Evolutionary conservation across 208 protist genomes (phyloP), one percentile per base, ranked within the genome.

Genomic region (Angomonas desouzai): DNA sequence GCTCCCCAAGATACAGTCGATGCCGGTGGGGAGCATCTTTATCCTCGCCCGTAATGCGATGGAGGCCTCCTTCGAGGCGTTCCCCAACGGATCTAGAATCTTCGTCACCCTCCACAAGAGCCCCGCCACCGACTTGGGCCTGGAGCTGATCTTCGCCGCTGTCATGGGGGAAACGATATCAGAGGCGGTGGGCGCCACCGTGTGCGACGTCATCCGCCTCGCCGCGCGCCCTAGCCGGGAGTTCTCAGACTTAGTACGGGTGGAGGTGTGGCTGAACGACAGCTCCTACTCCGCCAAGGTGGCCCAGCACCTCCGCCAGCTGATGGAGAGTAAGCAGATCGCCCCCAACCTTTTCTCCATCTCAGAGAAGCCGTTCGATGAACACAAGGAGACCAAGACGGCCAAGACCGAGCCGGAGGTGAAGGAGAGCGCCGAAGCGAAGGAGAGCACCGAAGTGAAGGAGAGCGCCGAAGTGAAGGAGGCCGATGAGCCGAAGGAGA

Each of bases 191-290:
- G 82, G 81, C 36, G 76, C 79, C 16, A 81, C 72, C 1, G 79
- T 92, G 58, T 96, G 89, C 70, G 89, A 96, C 58, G 87, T 96
- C 32, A 71, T 96, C 32, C 84, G 89, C 48, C 72, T 96, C 27
- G 73, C 83, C 1, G 80, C 79, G 6, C 79, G 87, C 2, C 79
- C 84, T 13, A 92, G 67, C 62, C 67, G 80, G 18, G 82, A 91
- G 38, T 66, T 79, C 51, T 68, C 77, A 7, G 86, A 92, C 51
- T 66, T 81, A 48, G 69, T 96, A 32, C 81, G 86, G 9, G 74
- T 92, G 25, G 86, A 96, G 75, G 74, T 96, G 59, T 96, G 89
- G 87, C 85, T 96, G 40, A 93, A 83, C 47, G 81, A 92, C 64
- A 63, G 76, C 16, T 64, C 66, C 18, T 90, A 83, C 70, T 73